Evolutionary conservation across 2,329 filamentous ascomycete genomes (phyloP).

Genomic region (Fusarium buxicola): DNA sequence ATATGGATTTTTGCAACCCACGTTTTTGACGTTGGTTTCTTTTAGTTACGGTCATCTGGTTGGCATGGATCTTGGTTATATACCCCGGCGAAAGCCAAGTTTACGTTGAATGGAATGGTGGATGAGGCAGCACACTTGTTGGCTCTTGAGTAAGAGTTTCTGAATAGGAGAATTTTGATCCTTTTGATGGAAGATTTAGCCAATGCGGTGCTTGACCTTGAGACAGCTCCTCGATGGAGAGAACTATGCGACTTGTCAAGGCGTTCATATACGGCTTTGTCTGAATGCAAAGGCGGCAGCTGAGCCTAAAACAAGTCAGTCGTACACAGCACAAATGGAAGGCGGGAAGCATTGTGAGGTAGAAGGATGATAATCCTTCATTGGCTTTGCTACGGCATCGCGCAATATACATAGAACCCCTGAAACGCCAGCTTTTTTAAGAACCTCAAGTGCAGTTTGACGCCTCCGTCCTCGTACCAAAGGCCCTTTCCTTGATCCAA

Average conservation of each 20-base stretch:
- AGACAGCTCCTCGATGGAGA: too few species aligned
- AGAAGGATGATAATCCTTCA: slow-evolving; percentile 32
- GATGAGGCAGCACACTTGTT: not conserved
- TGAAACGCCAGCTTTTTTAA: slow-evolving; percentile 48
- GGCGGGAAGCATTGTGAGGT: not conserved
- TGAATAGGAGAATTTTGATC: slow-evolving; percentile 4
- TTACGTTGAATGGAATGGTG: slow-evolving; percentile 41
- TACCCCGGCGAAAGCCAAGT: slow-evolving; percentile 48
- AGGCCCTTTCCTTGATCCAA: slow-evolving; percentile 30
- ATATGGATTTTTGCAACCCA: slow-evolving; percentile 17
- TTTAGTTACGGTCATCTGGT: slow-evolving; percentile 26
- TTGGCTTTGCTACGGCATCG: slow-evolving; percentile 44
- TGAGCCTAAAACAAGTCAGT: too few species aligned
- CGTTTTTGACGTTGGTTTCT: slow-evolving; percentile 19
- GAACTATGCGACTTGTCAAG: too few species aligned
- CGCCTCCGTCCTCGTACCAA: slow-evolving; percentile 43
- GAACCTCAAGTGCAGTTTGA: slow-evolving; percentile 47
- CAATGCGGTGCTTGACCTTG: not conserved
- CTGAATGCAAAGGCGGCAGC: too few species aligned
- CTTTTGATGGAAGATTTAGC: not conserved
- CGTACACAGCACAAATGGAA: not conserved
- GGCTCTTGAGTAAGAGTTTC: not conserved
- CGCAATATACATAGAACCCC: slow-evolving; percentile 47
- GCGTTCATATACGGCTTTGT: too few species aligned
- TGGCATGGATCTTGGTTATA: slow-evolving; percentile 41